phyloP scores from a whole-genome alignment of 2,329 filamentous ascomycete species.

The Fusarium burgessii region DNA sequence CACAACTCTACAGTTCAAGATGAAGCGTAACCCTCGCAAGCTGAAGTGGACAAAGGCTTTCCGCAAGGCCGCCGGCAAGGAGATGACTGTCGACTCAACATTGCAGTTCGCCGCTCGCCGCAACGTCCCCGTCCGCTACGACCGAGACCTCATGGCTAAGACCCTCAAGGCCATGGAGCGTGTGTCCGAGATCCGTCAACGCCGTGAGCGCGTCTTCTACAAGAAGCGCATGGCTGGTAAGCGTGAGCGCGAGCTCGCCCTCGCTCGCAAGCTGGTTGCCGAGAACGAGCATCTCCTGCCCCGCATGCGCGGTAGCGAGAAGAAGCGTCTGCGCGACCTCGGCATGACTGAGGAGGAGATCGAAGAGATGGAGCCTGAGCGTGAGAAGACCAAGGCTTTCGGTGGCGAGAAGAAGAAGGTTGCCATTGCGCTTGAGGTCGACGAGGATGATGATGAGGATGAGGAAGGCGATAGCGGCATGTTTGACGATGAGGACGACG shows the following conservation, averaged over 20 bases:
- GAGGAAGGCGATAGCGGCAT: conserved; percentile 47
- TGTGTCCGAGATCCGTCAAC: conserved; percentile 84
- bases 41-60: conserved; percentile 97
- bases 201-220: conserved; percentile 92
- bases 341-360: conserved; percentile 62
- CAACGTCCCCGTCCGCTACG: conserved; percentile 95
- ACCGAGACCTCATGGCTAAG: conserved; percentile 88
- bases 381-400: conserved; percentile 55
- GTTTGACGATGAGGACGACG: conserved; percentile 52
- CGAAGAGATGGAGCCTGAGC: conserved; percentile 58
- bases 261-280: conserved; percentile 87
- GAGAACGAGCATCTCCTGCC: conserved; percentile 94
- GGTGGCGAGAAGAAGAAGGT: conserved; percentile 57
- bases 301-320: conserved; percentile 73
- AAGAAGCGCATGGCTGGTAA: conserved; percentile 94
- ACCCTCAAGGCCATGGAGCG: conserved; percentile 94
- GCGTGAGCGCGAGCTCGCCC: conserved; percentile 81
- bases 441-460: conserved; percentile 52
- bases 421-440: conserved; percentile 50
- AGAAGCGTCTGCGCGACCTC: conserved; percentile 68
- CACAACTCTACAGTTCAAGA: conserved; percentile 75
- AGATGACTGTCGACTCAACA: conserved; percentile 93
- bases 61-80: conserved; percentile 82
- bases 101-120: conserved; percentile 92
- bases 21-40: conserved; percentile 98